Conservation (phyloP, 2,329 filamentous ascomycete genomes). For the Fusarium sp. region DNA sequence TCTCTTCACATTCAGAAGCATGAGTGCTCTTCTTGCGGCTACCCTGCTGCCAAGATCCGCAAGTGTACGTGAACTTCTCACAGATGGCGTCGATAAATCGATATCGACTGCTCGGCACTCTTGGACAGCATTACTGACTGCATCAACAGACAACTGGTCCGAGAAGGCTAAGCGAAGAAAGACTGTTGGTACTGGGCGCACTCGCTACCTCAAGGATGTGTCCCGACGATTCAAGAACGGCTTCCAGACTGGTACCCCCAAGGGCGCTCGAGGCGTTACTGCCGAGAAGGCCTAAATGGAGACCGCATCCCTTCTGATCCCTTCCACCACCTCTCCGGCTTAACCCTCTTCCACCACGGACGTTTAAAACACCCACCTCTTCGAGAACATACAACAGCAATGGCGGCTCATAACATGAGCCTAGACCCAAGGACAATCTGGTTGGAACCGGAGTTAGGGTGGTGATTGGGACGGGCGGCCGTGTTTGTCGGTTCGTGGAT, state of each 20-base stretch:
- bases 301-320: slow-evolving; percentile 29
- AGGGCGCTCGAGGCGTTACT: slow-evolving; percentile 76
- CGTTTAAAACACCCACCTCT: slow-evolving; percentile 3
- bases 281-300: slow-evolving; percentile 49
- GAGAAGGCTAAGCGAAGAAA: slow-evolving; percentile 99
- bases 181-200: slow-evolving; percentile 96
- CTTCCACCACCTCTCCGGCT: slow-evolving; percentile 24
- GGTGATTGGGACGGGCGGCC: slow-evolving; percentile 28
- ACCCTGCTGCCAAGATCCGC: slow-evolving; percentile 95
- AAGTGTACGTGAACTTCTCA: slow-evolving; percentile 80
- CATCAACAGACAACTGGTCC: slow-evolving; percentile 89
- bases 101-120: slow-evolving; percentile 6
- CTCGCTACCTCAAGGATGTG: slow-evolving; percentile 92
- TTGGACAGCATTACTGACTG: slow-evolving; percentile 25
- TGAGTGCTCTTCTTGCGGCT: slow-evolving; percentile 94
- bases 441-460: slow-evolving; percentile 20
- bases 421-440: slow-evolving; percentile 16
- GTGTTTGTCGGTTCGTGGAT: slow-evolving; percentile 32
- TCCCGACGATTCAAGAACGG: slow-evolving; percentile 96
- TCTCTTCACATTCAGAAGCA: slow-evolving; percentile 99
- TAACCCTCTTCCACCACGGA: slow-evolving; percentile 22
- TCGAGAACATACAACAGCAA: slow-evolving; percentile 15
- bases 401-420: slow-evolving; percentile 20
- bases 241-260: slow-evolving; percentile 90
- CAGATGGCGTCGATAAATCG: slow-evolving; percentile 7